Conservation (phyloP, 2,329 filamentous ascomycete genomes). For the Penicillium capsulatum region DNA sequence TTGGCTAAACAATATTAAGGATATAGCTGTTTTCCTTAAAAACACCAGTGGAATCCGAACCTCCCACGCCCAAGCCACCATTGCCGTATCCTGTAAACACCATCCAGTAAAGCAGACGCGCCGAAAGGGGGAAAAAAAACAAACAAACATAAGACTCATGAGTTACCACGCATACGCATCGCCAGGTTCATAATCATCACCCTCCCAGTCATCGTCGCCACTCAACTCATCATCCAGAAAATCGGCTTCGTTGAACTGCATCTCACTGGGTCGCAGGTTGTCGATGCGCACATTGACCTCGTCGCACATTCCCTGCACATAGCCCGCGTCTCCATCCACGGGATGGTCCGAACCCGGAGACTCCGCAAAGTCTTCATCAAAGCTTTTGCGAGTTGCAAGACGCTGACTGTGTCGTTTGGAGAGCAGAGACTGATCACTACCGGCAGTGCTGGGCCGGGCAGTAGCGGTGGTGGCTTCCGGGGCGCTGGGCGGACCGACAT, state of each 20-base stretch:
- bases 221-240: constrained; percentile 59
- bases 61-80: not conserved
- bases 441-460: constrained; percentile 12
- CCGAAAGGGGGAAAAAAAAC: not conserved
- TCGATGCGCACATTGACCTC: constrained; percentile 58
- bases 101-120: not conserved
- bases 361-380: constrained; percentile 22
- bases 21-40: too few species aligned
- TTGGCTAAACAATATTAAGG: too few species aligned
- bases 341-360: not conserved
- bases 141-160: not conserved
- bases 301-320: constrained; percentile 55
- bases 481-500: constrained; percentile 1
- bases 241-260: constrained; percentile 55
- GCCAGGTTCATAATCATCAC: constrained; percentile 37
- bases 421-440: constrained; percentile 16
- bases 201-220: constrained; percentile 61
- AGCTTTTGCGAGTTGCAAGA: constrained; percentile 29
- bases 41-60: too few species aligned
- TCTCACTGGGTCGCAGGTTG: constrained; percentile 57
- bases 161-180: constrained; percentile 24
- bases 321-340: constrained; percentile 1
- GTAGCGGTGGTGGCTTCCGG: constrained; percentile 1
- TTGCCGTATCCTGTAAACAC: not conserved
- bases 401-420: constrained; percentile 41